Percentiles rank a stretch among this genome's conserved stretches.
phyloP scores from a whole-genome alignment of 2,329 filamentous ascomycete species.

The Fusarium decemcellulare region DNA sequence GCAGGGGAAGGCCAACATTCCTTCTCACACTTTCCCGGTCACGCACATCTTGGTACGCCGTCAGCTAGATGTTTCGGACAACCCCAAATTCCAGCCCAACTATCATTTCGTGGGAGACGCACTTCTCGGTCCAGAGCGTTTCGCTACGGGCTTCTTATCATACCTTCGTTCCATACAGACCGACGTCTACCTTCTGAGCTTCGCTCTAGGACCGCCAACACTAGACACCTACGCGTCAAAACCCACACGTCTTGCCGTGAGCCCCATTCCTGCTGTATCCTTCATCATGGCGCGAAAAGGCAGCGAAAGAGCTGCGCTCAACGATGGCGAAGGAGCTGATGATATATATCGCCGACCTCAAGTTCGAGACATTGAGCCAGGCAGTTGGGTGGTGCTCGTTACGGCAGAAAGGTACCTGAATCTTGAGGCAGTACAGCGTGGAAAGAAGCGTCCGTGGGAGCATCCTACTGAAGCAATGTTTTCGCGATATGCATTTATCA shows the following conservation, averaged over 20 bases:
- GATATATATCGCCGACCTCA: too few species aligned
- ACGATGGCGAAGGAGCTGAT: too few species aligned
- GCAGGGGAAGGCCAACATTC: neutral
- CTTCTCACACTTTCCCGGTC: neutral
- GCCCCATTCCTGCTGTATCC: neutral
- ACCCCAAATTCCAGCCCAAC: neutral
- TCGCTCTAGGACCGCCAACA: neutral
- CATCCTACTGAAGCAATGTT: neutral
- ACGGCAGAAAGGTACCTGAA: neutral
- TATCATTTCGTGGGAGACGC: conserved; percentile 1
- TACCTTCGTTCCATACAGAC: neutral
- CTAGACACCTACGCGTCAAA: neutral
- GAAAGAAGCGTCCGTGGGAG: neutral
- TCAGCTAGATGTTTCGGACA: neutral
- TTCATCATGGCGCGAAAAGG: neutral
- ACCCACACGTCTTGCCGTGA: neutral
- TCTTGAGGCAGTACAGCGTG: neutral
- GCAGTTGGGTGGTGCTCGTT: neutral
- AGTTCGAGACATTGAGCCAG: neutral
- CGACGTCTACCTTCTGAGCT: neutral
- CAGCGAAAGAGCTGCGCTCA: neutral
- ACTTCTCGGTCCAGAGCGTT: neutral
- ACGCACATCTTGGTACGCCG: neutral
- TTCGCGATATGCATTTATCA: neutral
- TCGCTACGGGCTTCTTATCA: neutral